Base-by-base conservation (phyloP, 1,284 basidiomycete species). In the Golubevia pallescens region DNA sequence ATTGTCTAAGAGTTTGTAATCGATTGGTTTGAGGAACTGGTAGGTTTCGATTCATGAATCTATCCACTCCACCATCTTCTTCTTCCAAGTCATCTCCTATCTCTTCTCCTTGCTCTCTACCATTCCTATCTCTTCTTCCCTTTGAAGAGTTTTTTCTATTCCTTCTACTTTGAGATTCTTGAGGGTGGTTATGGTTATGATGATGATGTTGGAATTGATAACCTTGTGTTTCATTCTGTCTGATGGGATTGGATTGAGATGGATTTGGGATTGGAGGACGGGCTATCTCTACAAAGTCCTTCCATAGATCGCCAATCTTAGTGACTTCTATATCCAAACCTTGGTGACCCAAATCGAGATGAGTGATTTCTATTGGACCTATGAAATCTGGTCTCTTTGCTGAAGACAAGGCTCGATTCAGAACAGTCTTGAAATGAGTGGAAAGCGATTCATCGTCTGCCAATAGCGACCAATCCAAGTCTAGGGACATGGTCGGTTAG, bases 391-490 rank as follows among this genome's bases (percentile, higher is more conserved):
- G 82, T 1, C 77, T 65, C 16, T 66, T 64, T 51, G 76, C 60
- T 38, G 34, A 38, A 5, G 34, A 38, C 13, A 85, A 71, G 2
- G 73, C 69, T 19, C 64, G 62, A 55, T 85, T 83, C 62, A 85
- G 62, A n/a, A 67, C 70, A 8, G 67, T 69, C 10, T 75, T 71
- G 28, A 85, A 67, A 5, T 63, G 61, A 7, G 62, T 59, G 3
- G 74, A 67, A 3, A 85, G 74, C 32, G 67, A 54, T 13, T 66
- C 63, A 64, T 81, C 77, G 10, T n/a, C n/a, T n/a, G n/a, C n/a
- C n/a, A 82, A 62, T 3, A 77, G 68, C 13, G 61, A 62, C 82
- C 82, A 85, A 62, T 79, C 78, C 16, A 85, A 70, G 55, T 85
- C 81, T 51, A 85, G 67, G 3, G 34, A 38, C 34, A 38, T 38